Percentiles rank a stretch among this genome's conserved stretches.
Evolutionary conservation across 805 yeast species (phyloP).

Genomic region (Yamadazyma kitorensis): DNA sequence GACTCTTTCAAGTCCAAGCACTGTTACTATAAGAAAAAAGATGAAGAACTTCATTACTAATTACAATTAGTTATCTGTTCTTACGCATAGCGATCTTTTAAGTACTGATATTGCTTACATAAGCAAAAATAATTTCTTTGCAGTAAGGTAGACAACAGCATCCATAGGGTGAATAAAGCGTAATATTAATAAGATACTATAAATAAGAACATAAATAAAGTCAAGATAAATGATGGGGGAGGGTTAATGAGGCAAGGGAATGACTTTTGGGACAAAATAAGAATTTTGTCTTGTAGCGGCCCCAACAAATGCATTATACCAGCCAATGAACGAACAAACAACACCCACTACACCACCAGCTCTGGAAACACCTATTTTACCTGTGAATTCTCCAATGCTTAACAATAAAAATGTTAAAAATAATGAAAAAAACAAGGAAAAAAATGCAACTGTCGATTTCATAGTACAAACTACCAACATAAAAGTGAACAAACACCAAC

Average conservation of each 20-base stretch:
- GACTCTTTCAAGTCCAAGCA: slow-evolving; percentile 32
- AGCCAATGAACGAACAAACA: slow-evolving; percentile 53
- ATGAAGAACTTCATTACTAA: slow-evolving; percentile 6
- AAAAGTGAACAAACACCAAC: slow-evolving; percentile 63
- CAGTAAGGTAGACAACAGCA: neutral
- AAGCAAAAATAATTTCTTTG: neutral
- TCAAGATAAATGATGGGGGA: no score
- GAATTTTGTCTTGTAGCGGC: slow-evolving; percentile 58
- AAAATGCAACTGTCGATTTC: slow-evolving; percentile 65
- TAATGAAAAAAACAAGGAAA: slow-evolving; percentile 51
- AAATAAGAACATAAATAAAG: no score
- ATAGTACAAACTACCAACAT: slow-evolving; percentile 52
- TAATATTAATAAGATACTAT: no score
- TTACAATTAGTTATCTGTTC: neutral
- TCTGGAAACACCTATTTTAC: slow-evolving; percentile 36
- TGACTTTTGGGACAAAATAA: slow-evolving; percentile 50
- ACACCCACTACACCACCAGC: slow-evolving; percentile 68
- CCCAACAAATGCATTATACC: slow-evolving; percentile 65
- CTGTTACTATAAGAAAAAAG: slow-evolving; percentile 2
- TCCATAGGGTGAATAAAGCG: no score
- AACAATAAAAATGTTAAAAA: slow-evolving; percentile 55
- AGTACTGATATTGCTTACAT: neutral
- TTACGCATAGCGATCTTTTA: no score
- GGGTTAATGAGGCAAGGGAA: slow-evolving; percentile 40
- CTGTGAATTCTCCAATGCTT: slow-evolving; percentile 49